These are phyloP conservation scores for Aspergillus haitiensis DNA, from an alignment of 495 filamentous ascomycete species.

Conservation along the genomic window DNA sequence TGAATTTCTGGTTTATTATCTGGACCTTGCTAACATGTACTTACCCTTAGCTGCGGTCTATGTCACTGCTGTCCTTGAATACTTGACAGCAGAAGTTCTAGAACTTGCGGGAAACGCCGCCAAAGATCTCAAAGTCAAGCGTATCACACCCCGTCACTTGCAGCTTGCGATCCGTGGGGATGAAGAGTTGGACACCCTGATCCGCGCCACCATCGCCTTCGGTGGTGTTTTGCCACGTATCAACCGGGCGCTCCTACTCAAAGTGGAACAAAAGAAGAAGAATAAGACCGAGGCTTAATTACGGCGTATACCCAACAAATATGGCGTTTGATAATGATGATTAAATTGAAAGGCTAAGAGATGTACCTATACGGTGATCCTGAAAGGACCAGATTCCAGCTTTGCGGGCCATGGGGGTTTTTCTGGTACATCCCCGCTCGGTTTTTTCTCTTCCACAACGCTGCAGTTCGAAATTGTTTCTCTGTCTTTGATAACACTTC, in stretches of 20 bases:
- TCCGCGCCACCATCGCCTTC: slow-evolving; percentile 96
- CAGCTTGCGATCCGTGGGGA: slow-evolving; percentile 98
- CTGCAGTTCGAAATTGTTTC: slow-evolving; percentile 26
- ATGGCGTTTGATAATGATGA: slow-evolving; percentile 34
- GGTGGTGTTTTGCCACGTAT: slow-evolving; percentile 98
- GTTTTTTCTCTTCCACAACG: slow-evolving; percentile 22
- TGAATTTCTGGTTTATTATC: not conserved
- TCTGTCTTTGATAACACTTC: slow-evolving; percentile 10
- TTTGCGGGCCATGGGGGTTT: slow-evolving; percentile 10
- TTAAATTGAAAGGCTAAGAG: slow-evolving; percentile 23
- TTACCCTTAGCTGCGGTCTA: slow-evolving; percentile 76
- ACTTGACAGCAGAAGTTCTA: slow-evolving; percentile 96
- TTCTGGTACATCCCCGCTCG: slow-evolving; percentile 5
- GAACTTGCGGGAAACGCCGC: slow-evolving; percentile 97
- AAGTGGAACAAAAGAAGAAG: slow-evolving; percentile 99
- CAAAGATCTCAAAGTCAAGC: slow-evolving; percentile 99
- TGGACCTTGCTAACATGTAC: slow-evolving; percentile 20
- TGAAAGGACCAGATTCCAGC: slow-evolving; percentile 13
- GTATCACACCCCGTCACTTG: slow-evolving; percentile 96
- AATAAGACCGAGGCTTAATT: slow-evolving; percentile 58
- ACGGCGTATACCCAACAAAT: slow-evolving; percentile 30
- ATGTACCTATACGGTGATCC: slow-evolving; percentile 14
- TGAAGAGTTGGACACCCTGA: slow-evolving; percentile 96
- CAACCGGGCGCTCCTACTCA: slow-evolving; percentile 94
- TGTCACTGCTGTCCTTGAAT: slow-evolving; percentile 96